These are phyloP conservation scores for Euptelea pleiosperma DNA, from an alignment of 164 flowering plant species.

Conservation along the genomic window DNA sequence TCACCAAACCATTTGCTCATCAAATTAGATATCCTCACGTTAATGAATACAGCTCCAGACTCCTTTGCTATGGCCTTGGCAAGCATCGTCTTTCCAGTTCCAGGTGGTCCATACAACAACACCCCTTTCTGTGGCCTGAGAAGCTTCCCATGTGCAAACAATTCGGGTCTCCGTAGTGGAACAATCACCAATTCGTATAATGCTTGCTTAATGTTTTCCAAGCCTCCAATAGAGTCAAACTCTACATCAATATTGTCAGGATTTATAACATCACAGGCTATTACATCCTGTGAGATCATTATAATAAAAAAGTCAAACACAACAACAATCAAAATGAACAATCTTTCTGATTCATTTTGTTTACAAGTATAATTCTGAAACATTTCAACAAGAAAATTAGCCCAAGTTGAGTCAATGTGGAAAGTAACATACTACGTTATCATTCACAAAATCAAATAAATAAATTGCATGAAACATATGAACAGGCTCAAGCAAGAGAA, in stretches of 20 bases:
- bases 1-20: slow-evolving; percentile 99
- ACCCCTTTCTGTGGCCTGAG: slow-evolving; percentile 89
- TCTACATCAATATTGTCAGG: slow-evolving; percentile 83
- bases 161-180: slow-evolving; percentile 70
- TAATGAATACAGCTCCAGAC: slow-evolving; percentile 87
- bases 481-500: no score
- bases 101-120: no score
- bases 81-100: no score
- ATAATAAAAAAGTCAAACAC: neutral
- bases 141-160: no score
- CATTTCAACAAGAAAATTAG: no score
- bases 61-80: slow-evolving; percentile 93
- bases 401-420: no score
- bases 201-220: slow-evolving; percentile 68
- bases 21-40: slow-evolving; percentile 75
- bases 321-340: neutral
- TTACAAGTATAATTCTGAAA: no score
- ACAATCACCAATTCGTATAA: slow-evolving; percentile 71
- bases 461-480: no score
- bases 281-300: slow-evolving; percentile 60
- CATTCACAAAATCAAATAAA: no score
- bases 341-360: neutral
- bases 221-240: slow-evolving; percentile 77
- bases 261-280: slow-evolving; percentile 86
- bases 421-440: no score